These are phyloP conservation scores for Andrographis paniculata DNA, from an alignment of 305 asterid species.

Conservation along the genomic window DNA sequence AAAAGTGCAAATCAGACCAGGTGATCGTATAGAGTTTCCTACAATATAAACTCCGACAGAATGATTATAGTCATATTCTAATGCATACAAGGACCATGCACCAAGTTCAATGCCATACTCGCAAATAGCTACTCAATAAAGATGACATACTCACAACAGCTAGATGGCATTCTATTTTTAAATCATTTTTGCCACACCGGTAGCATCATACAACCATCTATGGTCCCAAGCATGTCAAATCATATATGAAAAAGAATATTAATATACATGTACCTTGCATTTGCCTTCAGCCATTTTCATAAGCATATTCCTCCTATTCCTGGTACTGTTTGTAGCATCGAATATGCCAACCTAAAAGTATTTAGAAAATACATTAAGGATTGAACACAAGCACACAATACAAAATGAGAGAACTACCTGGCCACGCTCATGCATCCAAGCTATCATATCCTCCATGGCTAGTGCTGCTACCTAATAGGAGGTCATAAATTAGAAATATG, in stretches of 20 bases:
- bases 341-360: constrained; percentile 83
- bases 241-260: no score
- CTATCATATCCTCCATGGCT: constrained; percentile 99
- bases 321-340: constrained; percentile 95
- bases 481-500: constrained; percentile 67
- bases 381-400: constrained; percentile 11
- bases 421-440: constrained; percentile 99
- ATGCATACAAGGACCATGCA: no score
- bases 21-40: no score
- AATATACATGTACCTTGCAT: constrained; percentile 97
- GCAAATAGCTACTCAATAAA: no score
- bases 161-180: no score
- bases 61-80: no score
- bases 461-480: constrained; percentile 99
- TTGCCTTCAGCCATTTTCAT: constrained; percentile 96
- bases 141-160: no score
- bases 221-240: no score
- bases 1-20: no score
- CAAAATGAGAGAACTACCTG: constrained; percentile 49
- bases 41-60: no score
- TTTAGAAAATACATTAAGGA: constrained; percentile 24
- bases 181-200: no score
- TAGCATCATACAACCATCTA: constrained; percentile 5
- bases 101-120: no score
- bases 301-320: constrained; percentile 88